Base-by-base conservation (phyloP, 2,329 filamentous ascomycete genomes). In the Colletotrichum sp. region DNA sequence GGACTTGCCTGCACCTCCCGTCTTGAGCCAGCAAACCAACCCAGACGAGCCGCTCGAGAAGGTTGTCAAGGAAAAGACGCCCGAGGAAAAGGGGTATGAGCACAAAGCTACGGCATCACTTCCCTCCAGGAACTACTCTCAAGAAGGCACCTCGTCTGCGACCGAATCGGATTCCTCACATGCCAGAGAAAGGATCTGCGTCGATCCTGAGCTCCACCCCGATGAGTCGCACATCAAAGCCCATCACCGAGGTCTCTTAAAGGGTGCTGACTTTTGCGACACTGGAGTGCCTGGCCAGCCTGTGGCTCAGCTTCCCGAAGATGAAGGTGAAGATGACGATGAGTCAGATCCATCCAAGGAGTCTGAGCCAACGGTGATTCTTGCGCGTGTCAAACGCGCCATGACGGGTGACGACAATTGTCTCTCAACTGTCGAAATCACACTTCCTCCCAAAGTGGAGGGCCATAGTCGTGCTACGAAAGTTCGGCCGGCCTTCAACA, bases 401-500 rank as follows among this genome's bases (percentile, higher is more conserved):
- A 68, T 78, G 68, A 71, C 76, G 16, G 66, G 71, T 36, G 78
- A 76, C 26, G 77, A 76, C 28, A n/a, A 72, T 8, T 72, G 75
- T n/a, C 67, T 72, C 8, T 75, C 68, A 4, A 70, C 67, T 5
- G 76, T 78, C 18, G 60, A 68, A 59, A 71, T 79, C 15, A 49
- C 76, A 5, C 52, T 77, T 36, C 76, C 79, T 49, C 70, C 63
- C 36, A 72, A 77, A 24, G 67, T 28, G 21, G 55, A 70, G n/a
- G 81, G 78, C 8, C 80, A 82, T 30, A 79, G 71, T 55, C 78
- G 74, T 32, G 71, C 76, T 12, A 78, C 79, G 18, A 83, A 84
- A 39, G 77, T 80, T 34, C 80, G 79, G 6, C 82, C 83, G 16
- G 78, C 78, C 5, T 80, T 78, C 49, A 76, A 78, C 8, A 55